Conservation (phyloP, 2,329 filamentous ascomycete species). For the Phialophora macrospora region DNA sequence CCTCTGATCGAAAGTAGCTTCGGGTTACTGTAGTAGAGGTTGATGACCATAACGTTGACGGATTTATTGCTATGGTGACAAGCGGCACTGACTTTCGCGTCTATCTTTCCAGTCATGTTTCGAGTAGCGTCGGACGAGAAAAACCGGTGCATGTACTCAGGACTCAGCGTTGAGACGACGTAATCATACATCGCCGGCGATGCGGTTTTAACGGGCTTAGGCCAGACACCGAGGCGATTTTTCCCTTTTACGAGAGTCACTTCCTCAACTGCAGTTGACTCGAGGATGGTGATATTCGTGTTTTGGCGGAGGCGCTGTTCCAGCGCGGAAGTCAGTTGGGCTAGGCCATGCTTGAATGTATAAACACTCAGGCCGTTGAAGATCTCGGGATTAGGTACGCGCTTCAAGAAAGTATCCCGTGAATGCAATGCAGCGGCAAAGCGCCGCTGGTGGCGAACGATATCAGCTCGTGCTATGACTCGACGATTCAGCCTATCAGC, state of each 20-base stretch:
- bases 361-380: slow-evolving; percentile 46
- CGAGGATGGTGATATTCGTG: slow-evolving; percentile 65
- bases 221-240: slow-evolving; percentile 38
- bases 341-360: slow-evolving; percentile 62
- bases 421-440: neutral
- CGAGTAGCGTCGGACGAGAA: slow-evolving; percentile 30
- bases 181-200: slow-evolving; percentile 36
- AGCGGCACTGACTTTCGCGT: slow-evolving; percentile 38
- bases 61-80: slow-evolving; percentile 48
- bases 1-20: slow-evolving; percentile 67
- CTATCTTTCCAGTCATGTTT: neutral
- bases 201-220: neutral
- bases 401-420: neutral
- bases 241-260: slow-evolving; percentile 24
- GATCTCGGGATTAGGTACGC: slow-evolving; percentile 6
- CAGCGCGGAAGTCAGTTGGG: slow-evolving; percentile 63
- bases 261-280: slow-evolving; percentile 45
- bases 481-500: slow-evolving; percentile 10
- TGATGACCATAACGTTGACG: slow-evolving; percentile 88
- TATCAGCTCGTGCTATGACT: neutral
- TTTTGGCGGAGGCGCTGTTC: slow-evolving; percentile 56
- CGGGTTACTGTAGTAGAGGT: slow-evolving; percentile 76
- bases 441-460: neutral
- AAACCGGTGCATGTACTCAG: slow-evolving; percentile 25
- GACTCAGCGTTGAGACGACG: slow-evolving; percentile 40